phyloP scores from a whole-genome alignment of 2,329 filamentous ascomycete genomes.

The Ophiocordyceps camponoti-leonardi region DNA sequence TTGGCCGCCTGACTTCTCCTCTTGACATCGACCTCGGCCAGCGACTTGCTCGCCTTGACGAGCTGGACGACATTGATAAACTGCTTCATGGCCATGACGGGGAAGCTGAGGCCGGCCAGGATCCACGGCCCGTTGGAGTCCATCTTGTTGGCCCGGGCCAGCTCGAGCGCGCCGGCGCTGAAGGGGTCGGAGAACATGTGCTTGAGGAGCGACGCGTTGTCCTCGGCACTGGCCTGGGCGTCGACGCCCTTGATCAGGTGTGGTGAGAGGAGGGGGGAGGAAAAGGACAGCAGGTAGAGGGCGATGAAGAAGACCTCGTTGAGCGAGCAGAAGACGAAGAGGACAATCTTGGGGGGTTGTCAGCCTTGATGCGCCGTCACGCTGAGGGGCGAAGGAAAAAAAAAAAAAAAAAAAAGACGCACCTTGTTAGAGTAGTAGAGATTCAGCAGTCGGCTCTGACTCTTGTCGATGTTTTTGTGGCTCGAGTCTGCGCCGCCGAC shows the following conservation, averaged over 20 bases:
- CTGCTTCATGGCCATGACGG: conserved; percentile 85
- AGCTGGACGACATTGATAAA: conserved; percentile 88
- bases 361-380: neutral
- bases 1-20: conserved; percentile 31
- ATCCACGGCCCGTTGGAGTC: conserved; percentile 52
- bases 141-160: conserved; percentile 89
- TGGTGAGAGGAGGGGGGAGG: conserved; percentile 73
- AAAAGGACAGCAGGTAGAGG: conserved; percentile 94
- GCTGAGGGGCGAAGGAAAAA: too few species aligned
- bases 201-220: conserved; percentile 50
- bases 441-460: conserved; percentile 76
- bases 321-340: conserved; percentile 77
- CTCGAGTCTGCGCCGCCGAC: conserved; percentile 67
- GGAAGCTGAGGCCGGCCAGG: conserved; percentile 61
- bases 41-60: conserved; percentile 78
- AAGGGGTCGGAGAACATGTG: conserved; percentile 78
- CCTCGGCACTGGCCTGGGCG: conserved; percentile 48
- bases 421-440: conserved; percentile 97
- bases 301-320: conserved; percentile 98
- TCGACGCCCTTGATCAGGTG: conserved; percentile 54
- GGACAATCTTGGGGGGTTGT: conserved; percentile 48
- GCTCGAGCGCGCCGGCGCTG: conserved; percentile 80
- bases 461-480: conserved; percentile 89
- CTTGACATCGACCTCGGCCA: conserved; percentile 77
- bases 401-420: conserved; percentile 12